A percentile compares a stretch with the other conserved stretches of the same genome.
Conservation (phyloP, 345 rosid species). For the thale cress (Arabidopsis thaliana) region TAIR10.1 NC_003070.9:23443001-23443500, state of each 20-base stretch:
- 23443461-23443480: constrained; percentile 64
- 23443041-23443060: neutral
- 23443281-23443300: neutral
- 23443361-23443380: neutral
- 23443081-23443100: neutral
- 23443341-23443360: neutral
- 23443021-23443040: neutral
- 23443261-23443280: neutral
- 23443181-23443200: neutral
- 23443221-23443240: neutral
- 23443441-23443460: constrained; percentile 62
- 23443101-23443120: neutral
- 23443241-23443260: neutral
- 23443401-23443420: constrained; percentile 69
- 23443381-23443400: constrained; percentile 59
- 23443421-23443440: constrained; percentile 69
- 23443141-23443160: neutral
- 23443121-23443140: neutral
- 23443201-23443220: neutral
- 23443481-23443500: constrained; percentile 61
- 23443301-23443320: neutral
- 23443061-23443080: neutral
- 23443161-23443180: neutral
- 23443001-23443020: neutral
- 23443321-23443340: neutral